Conservation (phyloP, 192 early-diverging fungal genomes). For the Dispira parvispora region DNA sequence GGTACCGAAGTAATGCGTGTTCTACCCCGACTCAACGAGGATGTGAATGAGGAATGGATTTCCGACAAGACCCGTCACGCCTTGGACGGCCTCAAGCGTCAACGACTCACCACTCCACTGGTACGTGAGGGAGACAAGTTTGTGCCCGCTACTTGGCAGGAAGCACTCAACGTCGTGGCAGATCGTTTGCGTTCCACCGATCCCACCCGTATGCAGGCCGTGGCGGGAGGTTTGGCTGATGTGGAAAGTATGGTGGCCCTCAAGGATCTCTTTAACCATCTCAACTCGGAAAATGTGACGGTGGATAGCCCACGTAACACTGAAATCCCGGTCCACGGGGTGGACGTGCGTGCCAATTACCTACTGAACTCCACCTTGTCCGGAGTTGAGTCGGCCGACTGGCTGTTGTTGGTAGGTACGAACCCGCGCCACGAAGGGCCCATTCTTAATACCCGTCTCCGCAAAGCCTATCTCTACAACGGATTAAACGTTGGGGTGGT, state of each 20-base stretch:
- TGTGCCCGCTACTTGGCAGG: slow-evolving; percentile 67
- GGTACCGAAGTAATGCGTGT: slow-evolving; percentile 95
- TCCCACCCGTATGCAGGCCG: slow-evolving; percentile 52
- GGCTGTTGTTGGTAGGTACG: slow-evolving; percentile 75
- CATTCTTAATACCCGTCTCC: slow-evolving; percentile 88
- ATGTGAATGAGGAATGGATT: slow-evolving; percentile 99
- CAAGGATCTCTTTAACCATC: slow-evolving; percentile 83
- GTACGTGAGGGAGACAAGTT: slow-evolving; percentile 70
- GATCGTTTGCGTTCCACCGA: slow-evolving; percentile 38
- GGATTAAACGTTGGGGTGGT: slow-evolving; percentile 65
- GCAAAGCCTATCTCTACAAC: slow-evolving; percentile 81
- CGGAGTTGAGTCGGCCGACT: slow-evolving; percentile 88
- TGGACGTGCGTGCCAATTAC: slow-evolving; percentile 85
- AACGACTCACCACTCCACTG: slow-evolving; percentile 85
- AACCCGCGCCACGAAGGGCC: slow-evolving; percentile 95
- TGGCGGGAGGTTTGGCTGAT: slow-evolving; percentile 86
- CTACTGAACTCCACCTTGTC: slow-evolving; percentile 65
- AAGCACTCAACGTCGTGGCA: slow-evolving; percentile 61
- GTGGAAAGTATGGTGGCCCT: slow-evolving; percentile 85
- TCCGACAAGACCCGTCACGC: slow-evolving; percentile 94
- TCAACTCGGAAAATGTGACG: slow-evolving; percentile 71
- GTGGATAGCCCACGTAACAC: slow-evolving; percentile 40
- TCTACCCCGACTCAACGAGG: slow-evolving; percentile 88
- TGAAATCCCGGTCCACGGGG: slow-evolving; percentile 28
- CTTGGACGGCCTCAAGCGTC: slow-evolving; percentile 89